Conservation (phyloP, 2,329 filamentous ascomycete genomes). For the Fusarium sp. region DNA sequence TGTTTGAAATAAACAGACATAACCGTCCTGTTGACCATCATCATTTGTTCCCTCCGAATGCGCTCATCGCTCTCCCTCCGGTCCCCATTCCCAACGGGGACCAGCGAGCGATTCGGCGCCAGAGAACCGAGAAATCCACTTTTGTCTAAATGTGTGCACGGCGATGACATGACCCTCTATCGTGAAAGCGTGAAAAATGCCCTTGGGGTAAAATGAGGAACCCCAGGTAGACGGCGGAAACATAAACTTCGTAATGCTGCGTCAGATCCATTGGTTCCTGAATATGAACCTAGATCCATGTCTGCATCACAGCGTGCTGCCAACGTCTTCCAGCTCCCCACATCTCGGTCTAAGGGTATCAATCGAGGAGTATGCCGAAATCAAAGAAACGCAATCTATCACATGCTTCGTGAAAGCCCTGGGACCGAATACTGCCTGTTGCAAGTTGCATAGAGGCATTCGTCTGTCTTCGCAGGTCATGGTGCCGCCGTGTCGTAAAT, state of each 20-base stretch:
- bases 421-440: conserved; percentile 56
- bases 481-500: conserved; percentile 60
- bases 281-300: conserved; percentile 51
- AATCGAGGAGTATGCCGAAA: conserved; percentile 61
- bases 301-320: conserved; percentile 56
- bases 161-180: conserved; percentile 64
- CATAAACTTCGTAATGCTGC: conserved; percentile 56
- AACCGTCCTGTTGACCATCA: conserved; percentile 54
- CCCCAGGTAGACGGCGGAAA: conserved; percentile 58
- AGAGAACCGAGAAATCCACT: conserved; percentile 76
- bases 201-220: conserved; percentile 53
- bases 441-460: conserved; percentile 54
- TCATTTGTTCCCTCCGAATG: conserved; percentile 52
- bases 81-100: conserved; percentile 53
- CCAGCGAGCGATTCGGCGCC: conserved; percentile 58
- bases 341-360: conserved; percentile 63
- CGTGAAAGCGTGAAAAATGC: conserved; percentile 60
- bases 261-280: conserved; percentile 52
- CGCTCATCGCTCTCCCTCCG: conserved; percentile 54
- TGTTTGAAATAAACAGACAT: conserved; percentile 53
- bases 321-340: conserved; percentile 58
- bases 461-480: conserved; percentile 58
- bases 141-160: conserved; percentile 73
- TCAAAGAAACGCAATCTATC: conserved; percentile 63
- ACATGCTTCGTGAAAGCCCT: conserved; percentile 61